A percentile compares a stretch with the other conserved stretches of the same genome.
Evolutionary conservation across 345 rosid genomes (phyloP).

Genomic region (Noccaea bulbosa): DNA sequence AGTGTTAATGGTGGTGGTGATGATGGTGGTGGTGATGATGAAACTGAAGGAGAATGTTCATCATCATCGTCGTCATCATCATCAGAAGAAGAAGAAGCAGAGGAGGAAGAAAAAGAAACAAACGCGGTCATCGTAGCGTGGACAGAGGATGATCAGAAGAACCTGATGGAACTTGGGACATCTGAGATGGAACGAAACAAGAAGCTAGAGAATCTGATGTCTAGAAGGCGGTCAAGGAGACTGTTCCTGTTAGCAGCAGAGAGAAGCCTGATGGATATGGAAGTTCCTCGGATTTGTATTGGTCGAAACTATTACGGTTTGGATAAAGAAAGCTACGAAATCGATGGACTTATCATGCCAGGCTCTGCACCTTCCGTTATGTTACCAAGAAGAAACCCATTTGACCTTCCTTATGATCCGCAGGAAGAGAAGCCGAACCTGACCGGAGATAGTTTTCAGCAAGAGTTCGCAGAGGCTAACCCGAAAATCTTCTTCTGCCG

Average conservation of each 20-base stretch:
- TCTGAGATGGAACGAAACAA: constrained; percentile 83
- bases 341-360: constrained; percentile 52
- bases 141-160: constrained; percentile 86
- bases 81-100: constrained; percentile 48
- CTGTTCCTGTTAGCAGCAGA: constrained; percentile 50
- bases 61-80: constrained; percentile 30
- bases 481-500: constrained; percentile 62
- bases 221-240: constrained; percentile 70
- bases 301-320: constrained; percentile 51
- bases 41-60: constrained; percentile 49
- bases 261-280: constrained; percentile 48
- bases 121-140: constrained; percentile 60
- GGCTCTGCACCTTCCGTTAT: constrained; percentile 88
- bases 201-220: constrained; percentile 75
- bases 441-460: constrained; percentile 63
- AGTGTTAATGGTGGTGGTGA: constrained; percentile 39
- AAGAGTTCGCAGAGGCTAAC: constrained; percentile 57
- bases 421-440: constrained; percentile 78
- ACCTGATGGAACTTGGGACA: constrained; percentile 81
- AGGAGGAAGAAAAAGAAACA: constrained; percentile 47
- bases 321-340: constrained; percentile 31
- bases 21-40: constrained; percentile 42
- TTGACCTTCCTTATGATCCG: constrained; percentile 86
- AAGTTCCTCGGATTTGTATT: constrained; percentile 53
- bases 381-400: constrained; percentile 68